Evolutionary conservation across 2,329 filamentous ascomycete genomes (phyloP), one percentile per base, ranked within the genome.

Genomic region (Fusarium sp.): DNA sequence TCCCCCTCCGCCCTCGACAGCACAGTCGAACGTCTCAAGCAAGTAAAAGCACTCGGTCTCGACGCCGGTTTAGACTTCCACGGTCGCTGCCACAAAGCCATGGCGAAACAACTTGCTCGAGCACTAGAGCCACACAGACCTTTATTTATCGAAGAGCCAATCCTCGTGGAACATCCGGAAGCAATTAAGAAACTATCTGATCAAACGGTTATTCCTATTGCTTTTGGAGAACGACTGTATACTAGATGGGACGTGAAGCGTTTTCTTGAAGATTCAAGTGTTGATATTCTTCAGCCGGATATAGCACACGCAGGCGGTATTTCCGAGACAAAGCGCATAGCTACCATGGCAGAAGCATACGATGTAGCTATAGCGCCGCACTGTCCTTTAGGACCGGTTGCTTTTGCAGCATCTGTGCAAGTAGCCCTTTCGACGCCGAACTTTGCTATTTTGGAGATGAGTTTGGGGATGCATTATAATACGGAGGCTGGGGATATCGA

Each of bases 31-130:
- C 85, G 92, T 3, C 82, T 94, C 15, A 89, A 90, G 70, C 83
- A 86, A 0, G 92, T 94, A 12, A 93, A 91, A 76, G 83, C 84
- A 0, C 80, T 93, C 0, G 91, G 91, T 2, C 85, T 94, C 71
- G 91, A 94, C 60, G 91, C 86, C 0, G 92, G 89, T 3, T 84
- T 94, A 27, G 92, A 94, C 73, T 94, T 94, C 78, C 92, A 94
- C 76, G 92, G 92, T 5, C 87, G 91, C 11, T 82, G 93, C 1
- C 92, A 94, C 79, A 91, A 91, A 66, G 90, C 91, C n/a, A 94
- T 94, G 91, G 92, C 91, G 0, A 93, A 92, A 71, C 92, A 94
- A 71, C 84, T 94, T 4, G 90, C 90, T 3, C 86, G 86, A 61
- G 84, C 86, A 0, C 83, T 94, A 0, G 91, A 91, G 66, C 90